Evolutionary conservation across 768 basidiomycete genomes (phyloP).

Genomic region (Leucocoprinus birnbaumii): DNA sequence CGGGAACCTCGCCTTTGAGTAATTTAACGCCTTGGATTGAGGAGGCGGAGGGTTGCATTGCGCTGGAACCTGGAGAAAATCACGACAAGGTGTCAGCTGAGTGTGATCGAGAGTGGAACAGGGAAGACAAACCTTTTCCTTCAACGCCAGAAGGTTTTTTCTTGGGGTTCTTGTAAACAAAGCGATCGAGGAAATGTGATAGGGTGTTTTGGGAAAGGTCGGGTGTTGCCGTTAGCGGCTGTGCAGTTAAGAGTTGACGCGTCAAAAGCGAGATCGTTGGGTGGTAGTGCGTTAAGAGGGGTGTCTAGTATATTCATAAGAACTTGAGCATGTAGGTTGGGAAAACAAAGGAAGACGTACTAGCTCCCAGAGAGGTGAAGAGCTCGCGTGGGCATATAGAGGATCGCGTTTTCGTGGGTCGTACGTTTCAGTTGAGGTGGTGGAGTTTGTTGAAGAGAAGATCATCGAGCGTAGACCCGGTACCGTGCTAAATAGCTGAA

Average conservation of each 20-base stretch:
- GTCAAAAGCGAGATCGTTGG: slow-evolving; percentile 88
- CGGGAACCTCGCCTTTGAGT: slow-evolving; percentile 53
- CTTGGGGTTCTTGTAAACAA: slow-evolving; percentile 97
- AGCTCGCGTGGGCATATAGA: slow-evolving; percentile 75
- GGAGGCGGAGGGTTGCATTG: slow-evolving; percentile 92
- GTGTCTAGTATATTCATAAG: slow-evolving; percentile 44
- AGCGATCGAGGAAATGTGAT: slow-evolving; percentile 93
- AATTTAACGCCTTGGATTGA: slow-evolving; percentile 73
- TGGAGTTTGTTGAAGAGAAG: slow-evolving; percentile 21
- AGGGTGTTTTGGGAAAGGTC: slow-evolving; percentile 93
- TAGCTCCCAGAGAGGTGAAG: slow-evolving; percentile 86
- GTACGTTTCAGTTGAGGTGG: slow-evolving; percentile 41
- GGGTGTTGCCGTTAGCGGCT: slow-evolving; percentile 76
- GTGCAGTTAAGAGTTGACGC: slow-evolving; percentile 68
- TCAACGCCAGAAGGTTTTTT: slow-evolving; percentile 35
- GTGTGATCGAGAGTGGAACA: too few relatives aligned
- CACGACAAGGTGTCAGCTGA: too few relatives aligned
- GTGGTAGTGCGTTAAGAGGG: slow-evolving; percentile 84
- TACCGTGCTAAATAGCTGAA: slow-evolving; percentile 39
- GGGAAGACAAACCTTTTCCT: slow-evolving; percentile 12
- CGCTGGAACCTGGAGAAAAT: slow-evolving; percentile 84
- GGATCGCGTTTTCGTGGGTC: slow-evolving; percentile 92
- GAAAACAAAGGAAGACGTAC: slow-evolving; percentile 39
- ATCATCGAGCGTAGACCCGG: slow-evolving; percentile 40
- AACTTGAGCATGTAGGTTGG: not conserved